Conservation (phyloP, 768 basidiomycete species). For the Favolaschia claudopus region DNA sequence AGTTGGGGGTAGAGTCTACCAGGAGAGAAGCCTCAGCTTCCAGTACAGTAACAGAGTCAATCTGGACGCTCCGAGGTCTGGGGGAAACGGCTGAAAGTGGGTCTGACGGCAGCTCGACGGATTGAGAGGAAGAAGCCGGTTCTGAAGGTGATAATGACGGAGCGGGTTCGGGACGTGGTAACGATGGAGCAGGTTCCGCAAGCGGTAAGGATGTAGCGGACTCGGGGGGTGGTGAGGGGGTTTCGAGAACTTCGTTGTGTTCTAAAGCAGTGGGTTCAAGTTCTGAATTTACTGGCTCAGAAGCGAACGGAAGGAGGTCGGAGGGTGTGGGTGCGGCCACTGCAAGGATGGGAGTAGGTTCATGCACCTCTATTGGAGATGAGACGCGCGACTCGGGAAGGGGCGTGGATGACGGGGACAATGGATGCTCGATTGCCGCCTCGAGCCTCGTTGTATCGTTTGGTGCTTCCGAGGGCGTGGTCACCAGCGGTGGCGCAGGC, state of each 20-base stretch:
- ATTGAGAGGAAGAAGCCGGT: too few species aligned
- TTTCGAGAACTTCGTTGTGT: too few species aligned
- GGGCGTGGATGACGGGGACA: slow-evolving; percentile 53
- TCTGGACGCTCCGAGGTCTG: neutral
- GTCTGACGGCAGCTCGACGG: too few species aligned
- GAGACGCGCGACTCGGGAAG: slow-evolving; percentile 49
- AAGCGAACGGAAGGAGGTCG: neutral
- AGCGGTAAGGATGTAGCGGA: too few species aligned
- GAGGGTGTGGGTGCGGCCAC: neutral
- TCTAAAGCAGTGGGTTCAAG: neutral
- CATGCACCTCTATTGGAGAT: slow-evolving; percentile 25
- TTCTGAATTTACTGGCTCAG: neutral
- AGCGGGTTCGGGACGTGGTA: neutral
- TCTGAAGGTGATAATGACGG: neutral
- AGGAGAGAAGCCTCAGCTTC: slow-evolving; percentile 4
- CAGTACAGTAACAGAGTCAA: slow-evolving; percentile 7
- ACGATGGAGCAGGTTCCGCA: neutral
- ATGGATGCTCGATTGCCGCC: slow-evolving; percentile 36
- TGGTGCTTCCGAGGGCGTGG: neutral
- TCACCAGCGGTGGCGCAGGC: slow-evolving; percentile 40
- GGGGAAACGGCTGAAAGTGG: slow-evolving; percentile 19
- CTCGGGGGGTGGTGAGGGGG: too few species aligned
- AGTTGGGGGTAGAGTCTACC: neutral
- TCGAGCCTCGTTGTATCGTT: neutral
- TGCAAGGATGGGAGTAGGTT: neutral